Conservation (phyloP, 768 basidiomycete species). For the Gelatoporia subvermispora region DNA sequence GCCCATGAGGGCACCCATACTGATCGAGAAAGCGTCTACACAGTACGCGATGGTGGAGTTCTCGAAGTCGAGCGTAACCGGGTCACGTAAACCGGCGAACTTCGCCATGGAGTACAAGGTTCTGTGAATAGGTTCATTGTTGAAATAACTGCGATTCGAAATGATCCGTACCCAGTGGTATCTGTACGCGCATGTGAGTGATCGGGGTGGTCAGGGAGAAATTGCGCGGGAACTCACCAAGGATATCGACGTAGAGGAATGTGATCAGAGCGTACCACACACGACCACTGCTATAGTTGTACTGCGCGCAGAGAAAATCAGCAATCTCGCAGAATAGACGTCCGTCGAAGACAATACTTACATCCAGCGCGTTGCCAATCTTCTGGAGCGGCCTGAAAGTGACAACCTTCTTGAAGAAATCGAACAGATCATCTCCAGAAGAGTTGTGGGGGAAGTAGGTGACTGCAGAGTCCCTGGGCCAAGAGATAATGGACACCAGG, state of each 20-base stretch:
- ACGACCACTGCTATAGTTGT: conserved; percentile 48
- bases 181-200: conserved; percentile 17
- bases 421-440: conserved; percentile 66
- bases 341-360: conserved; percentile 27
- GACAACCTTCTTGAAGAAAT: conserved; percentile 83
- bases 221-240: conserved; percentile 41
- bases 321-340: neutral
- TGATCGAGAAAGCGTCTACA: conserved; percentile 76
- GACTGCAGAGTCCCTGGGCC: conserved; percentile 79
- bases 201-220: too few relatives aligned
- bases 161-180: conserved; percentile 39
- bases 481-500: conserved; percentile 79
- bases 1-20: conserved; percentile 76
- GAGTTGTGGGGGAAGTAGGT: conserved; percentile 76
- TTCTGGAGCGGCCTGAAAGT: conserved; percentile 61
- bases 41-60: conserved; percentile 79
- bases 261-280: conserved; percentile 89
- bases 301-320: conserved; percentile 7
- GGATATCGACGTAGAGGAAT: conserved; percentile 86
- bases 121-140: conserved; percentile 41
- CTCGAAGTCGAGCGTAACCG: conserved; percentile 83
- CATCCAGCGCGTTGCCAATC: conserved; percentile 65
- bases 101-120: conserved; percentile 90
- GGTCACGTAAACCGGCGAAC: conserved; percentile 83
- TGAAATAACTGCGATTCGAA: neutral